Evolutionary conservation across 176 grass and related monocot genomes (phyloP), one percentile per base, ranked within the genome.

Genomic region (Aegilops speltoides): DNA sequence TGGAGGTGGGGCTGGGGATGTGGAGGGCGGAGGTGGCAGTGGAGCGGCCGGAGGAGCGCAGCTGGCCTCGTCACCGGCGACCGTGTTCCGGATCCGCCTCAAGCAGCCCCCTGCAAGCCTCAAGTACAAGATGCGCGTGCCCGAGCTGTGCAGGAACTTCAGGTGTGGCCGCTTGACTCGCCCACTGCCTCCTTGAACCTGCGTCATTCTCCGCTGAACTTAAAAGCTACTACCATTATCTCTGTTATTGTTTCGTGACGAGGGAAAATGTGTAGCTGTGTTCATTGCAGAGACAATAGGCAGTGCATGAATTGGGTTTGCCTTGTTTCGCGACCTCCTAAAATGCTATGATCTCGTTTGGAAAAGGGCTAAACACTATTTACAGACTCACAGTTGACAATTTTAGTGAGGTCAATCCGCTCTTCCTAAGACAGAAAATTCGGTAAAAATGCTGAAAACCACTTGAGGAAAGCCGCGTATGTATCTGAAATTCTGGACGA

Each of bases 111-210:
- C 92, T 0, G 82, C 83, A 2, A 94, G 94, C 87, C 90, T 99
- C 82, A 82, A 85, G 29, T 94, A 94, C 78, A 99, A 99, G 97
- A 99, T 96, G 97, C 92, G 82, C 72, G 94, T 99, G 72, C 94
- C 97, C 3, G 92, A 99, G 82, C 94, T 99, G 1, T 96, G 97
- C 87, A 91, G 97, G 79, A 94, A 99, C 77, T 99, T 99, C 92
- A 99, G 94, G 97, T 97, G 28, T 28, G 69, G 45, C 67, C 23
- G 36, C 4, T 48, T 77, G 37, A 75, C 32, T 31, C 12, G 73
- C 23, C 34, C 45, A 24, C 13, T 46, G 31, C 19, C 46, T 80
- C 23, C n/a, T 40, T 67, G 61, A 67, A 19, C 23, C 8, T 71
- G 3, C 10, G n/a, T 73, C 14, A 59, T 59, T 59, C 54, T 22